Evolutionary conservation across 192 early-diverging fungal genomes (phyloP).

Genomic region (Podila clonocystis): DNA sequence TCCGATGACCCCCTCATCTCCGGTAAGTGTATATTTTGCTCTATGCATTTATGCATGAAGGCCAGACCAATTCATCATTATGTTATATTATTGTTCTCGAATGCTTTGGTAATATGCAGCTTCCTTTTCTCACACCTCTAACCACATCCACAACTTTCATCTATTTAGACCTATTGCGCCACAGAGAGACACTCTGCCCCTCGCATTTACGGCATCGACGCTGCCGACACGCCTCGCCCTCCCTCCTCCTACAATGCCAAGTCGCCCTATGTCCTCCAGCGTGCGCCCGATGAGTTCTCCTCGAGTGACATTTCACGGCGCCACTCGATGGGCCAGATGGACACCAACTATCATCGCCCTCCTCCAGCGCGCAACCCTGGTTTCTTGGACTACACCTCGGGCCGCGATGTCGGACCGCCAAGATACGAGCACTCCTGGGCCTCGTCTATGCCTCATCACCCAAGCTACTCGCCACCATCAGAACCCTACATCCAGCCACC

Average conservation of each 20-base stretch:
- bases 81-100: too few relatives aligned
- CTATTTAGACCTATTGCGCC: neutral
- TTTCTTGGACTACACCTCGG: neutral
- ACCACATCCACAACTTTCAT: too few relatives aligned
- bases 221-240: neutral
- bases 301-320: neutral
- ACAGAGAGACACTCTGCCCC: neutral
- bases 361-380: neutral
- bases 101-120: too few relatives aligned
- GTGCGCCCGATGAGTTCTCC: neutral
- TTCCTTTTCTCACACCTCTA: too few relatives aligned
- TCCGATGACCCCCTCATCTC: neutral
- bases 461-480: constrained; percentile 8
- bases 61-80: too few relatives aligned
- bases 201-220: constrained; percentile 3
- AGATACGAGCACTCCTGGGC: neutral
- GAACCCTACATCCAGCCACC: constrained; percentile 20
- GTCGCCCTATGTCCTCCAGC: neutral
- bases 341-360: neutral
- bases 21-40: neutral
- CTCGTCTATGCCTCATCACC: neutral
- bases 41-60: too few relatives aligned
- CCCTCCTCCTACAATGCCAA: neutral
- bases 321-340: neutral
- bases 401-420: neutral